Percentiles rank a stretch among this genome's conserved stretches.
These are phyloP conservation scores for Colletotrichum zoysiae DNA, from an alignment of 2,329 filamentous ascomycete species.

Conservation along the genomic window DNA sequence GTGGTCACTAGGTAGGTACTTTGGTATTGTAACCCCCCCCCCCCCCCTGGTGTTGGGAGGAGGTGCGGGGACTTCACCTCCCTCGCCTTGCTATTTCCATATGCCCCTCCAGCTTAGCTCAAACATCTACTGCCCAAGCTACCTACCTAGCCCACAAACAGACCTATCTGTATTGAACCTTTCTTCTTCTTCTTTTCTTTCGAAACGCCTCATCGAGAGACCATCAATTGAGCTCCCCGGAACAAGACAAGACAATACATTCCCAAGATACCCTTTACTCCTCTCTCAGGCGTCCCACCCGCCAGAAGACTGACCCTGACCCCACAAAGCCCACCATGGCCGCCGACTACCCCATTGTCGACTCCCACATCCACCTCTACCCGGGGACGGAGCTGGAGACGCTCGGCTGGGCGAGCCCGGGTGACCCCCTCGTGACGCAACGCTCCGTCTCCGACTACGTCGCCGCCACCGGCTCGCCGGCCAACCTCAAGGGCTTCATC, in stretches of 20 bases:
- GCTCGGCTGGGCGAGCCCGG: slow-evolving; percentile 76
- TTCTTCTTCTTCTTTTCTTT: not conserved
- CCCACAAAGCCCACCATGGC: slow-evolving; percentile 45
- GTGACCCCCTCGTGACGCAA: slow-evolving; percentile 71
- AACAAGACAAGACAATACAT: not conserved
- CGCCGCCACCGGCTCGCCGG: slow-evolving; percentile 56
- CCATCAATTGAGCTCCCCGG: not conserved
- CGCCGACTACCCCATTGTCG: slow-evolving; percentile 75
- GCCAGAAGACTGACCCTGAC: not conserved
- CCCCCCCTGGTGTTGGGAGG: slow-evolving; percentile 24
- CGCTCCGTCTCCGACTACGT: slow-evolving; percentile 75
- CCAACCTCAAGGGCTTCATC: slow-evolving; percentile 75
- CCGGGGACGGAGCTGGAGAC: slow-evolving; percentile 74
- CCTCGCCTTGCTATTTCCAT: slow-evolving; percentile 2
- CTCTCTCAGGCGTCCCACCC: not conserved
- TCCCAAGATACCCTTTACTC: not conserved
- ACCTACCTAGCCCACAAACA: not conserved
- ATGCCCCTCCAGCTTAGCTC: slow-evolving; percentile 10
- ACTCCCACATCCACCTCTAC: slow-evolving; percentile 93
- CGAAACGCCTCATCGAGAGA: too few species aligned
- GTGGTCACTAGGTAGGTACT: not conserved
- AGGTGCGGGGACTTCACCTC: slow-evolving; percentile 37
- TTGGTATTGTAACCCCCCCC: slow-evolving; percentile 22
- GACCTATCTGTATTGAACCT: too few species aligned
- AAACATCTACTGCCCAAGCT: slow-evolving; percentile 2